phyloP scores from a whole-genome alignment of 306 rosid species.

The Mimosa bimucronata region DNA sequence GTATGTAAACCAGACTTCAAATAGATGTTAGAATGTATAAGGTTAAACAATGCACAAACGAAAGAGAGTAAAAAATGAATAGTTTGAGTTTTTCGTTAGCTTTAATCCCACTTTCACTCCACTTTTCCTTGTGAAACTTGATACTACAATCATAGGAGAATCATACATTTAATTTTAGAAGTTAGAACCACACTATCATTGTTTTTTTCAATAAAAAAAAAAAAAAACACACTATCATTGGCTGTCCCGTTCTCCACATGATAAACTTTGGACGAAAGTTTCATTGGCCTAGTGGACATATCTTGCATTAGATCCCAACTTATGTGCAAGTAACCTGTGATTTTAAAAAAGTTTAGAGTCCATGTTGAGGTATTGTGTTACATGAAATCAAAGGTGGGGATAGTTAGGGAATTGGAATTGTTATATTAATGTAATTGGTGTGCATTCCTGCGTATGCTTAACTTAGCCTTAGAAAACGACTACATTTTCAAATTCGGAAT shows the following conservation, averaged over 20 bases:
- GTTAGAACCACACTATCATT: not conserved
- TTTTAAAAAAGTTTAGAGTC: not conserved
- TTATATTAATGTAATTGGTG: too few relatives aligned
- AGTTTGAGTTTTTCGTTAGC: slow-evolving; percentile 13
- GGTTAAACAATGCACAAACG: slow-evolving; percentile 5
- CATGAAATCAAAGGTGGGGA: not conserved
- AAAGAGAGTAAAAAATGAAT: slow-evolving; percentile 15
- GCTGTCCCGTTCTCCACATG: slow-evolving; percentile 10
- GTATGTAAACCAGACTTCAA: slow-evolving; percentile 2
- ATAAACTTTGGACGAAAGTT: slow-evolving; percentile 11
- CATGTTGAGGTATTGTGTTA: not conserved
- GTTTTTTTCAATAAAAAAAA: too few relatives aligned
- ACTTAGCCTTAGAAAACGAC: not conserved
- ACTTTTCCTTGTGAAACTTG: slow-evolving; percentile 17
- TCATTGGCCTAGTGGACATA: slow-evolving; percentile 2
- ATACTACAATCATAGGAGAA: not conserved
- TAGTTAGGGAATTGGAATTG: not conserved
- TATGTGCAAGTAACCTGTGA: not conserved
- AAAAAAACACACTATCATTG: not conserved
- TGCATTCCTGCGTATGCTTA: not conserved
- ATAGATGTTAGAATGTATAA: slow-evolving; percentile 14
- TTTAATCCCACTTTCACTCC: slow-evolving; percentile 17
- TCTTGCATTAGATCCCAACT: slow-evolving; percentile 8
- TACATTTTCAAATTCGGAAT: slow-evolving; percentile 3
- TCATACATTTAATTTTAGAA: not conserved